Percentiles rank a stretch among this genome's conserved stretches.
Evolutionary conservation across 495 filamentous ascomycete species (phyloP).

Genomic region (Aspergillus mulundensis): DNA sequence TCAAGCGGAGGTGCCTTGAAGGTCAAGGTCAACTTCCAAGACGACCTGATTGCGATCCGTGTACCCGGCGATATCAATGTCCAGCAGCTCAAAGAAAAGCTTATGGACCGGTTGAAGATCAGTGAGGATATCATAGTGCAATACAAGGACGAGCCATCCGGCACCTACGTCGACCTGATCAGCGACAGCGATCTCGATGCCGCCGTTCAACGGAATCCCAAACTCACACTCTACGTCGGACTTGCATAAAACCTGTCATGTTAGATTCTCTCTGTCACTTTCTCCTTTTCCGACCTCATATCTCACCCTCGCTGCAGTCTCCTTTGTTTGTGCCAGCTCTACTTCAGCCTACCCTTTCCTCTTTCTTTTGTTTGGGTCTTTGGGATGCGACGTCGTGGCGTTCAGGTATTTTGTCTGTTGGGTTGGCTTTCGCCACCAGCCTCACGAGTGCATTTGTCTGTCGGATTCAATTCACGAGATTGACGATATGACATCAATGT

Average conservation of each 20-base stretch:
- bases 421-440: conserved; percentile 6
- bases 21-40: conserved; percentile 89
- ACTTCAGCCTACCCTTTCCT: conserved; percentile 1
- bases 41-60: conserved; percentile 86
- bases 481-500: conserved; percentile 16
- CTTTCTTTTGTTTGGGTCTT: conserved; percentile 12
- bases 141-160: conserved; percentile 83
- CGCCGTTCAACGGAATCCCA: conserved; percentile 78
- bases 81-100: conserved; percentile 74
- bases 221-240: conserved; percentile 76
- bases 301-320: not conserved
- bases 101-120: conserved; percentile 72
- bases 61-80: conserved; percentile 77
- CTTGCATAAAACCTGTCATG: conserved; percentile 35
- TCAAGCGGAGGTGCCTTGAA: conserved; percentile 62
- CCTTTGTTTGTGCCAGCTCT: conserved; percentile 1
- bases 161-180: conserved; percentile 65
- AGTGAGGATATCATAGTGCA: conserved; percentile 68
- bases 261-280: conserved; percentile 17
- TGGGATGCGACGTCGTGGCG: conserved; percentile 10
- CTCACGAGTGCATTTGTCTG: conserved; percentile 15
- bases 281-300: conserved; percentile 17
- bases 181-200: conserved; percentile 76
- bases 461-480: conserved; percentile 16
- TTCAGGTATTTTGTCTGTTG: not conserved